Evolutionary conservation across 2,329 filamentous ascomycete genomes (phyloP).

Genomic region (Colletotrichum sp.): DNA sequence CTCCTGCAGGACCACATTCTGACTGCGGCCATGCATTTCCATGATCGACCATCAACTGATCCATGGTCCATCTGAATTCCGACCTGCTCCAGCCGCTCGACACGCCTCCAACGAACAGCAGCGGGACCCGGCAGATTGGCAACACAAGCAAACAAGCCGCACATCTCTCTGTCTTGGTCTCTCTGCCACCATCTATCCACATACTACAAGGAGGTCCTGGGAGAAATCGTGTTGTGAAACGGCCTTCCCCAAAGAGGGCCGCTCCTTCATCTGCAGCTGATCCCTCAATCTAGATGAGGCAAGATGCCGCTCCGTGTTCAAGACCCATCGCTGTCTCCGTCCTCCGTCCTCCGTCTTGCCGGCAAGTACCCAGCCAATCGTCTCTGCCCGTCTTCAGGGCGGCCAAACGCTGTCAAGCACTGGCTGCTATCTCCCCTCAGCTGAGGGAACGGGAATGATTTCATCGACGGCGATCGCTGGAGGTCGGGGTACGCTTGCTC

Average conservation of each 20-base stretch:
- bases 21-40: neutral
- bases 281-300: slow-evolving; percentile 20
- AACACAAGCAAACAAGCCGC: neutral
- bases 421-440: neutral
- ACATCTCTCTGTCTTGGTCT: neutral
- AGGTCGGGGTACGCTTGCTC: neutral
- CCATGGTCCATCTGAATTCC: slow-evolving; percentile 1
- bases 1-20: neutral
- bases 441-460: neutral
- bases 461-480: neutral
- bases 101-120: neutral
- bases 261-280: slow-evolving; percentile 5
- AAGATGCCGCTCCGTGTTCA: slow-evolving; percentile 14
- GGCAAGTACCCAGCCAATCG: neutral
- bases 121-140: slow-evolving; percentile 7
- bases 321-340: neutral
- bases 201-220: neutral
- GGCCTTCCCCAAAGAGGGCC: neutral
- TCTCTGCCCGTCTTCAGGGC: neutral
- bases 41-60: neutral
- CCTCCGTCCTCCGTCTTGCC: neutral
- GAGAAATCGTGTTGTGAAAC: slow-evolving; percentile 3
- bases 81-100: slow-evolving; percentile 3
- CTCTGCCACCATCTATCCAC: neutral
- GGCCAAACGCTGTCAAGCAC: neutral